Evolutionary conservation across 1,139 yeast genomes (phyloP).

Genomic region (Candida sp.): DNA sequence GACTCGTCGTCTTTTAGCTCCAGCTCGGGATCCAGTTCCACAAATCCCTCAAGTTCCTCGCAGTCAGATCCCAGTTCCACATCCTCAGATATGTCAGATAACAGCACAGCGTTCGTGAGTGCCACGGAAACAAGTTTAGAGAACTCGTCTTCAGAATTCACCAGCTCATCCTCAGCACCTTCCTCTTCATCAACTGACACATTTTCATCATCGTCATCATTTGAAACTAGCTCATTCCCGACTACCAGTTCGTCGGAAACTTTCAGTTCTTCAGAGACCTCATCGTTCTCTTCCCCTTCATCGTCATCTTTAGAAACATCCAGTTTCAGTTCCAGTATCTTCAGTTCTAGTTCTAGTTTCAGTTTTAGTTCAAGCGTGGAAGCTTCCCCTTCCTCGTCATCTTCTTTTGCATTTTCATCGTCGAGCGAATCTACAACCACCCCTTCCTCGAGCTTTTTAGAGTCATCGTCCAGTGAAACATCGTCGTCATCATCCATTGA

Average conservation of each 20-base stretch:
- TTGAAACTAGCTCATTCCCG: neutral
- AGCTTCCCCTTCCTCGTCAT: slow-evolving; percentile 13
- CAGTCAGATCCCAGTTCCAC: no score
- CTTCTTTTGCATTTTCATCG: slow-evolving; percentile 8
- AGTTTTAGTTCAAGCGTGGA: slow-evolving; percentile 11
- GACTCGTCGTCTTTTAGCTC: neutral
- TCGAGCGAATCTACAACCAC: slow-evolving; percentile 4
- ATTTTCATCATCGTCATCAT: neutral
- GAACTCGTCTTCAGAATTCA: neutral
- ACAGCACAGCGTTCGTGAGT: neutral
- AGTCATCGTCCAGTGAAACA: slow-evolving; percentile 5
- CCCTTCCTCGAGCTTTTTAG: neutral
- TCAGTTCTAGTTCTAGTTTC: slow-evolving; percentile 7
- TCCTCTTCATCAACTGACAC: neutral
- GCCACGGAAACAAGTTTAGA: neutral
- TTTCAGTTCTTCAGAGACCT: neutral
- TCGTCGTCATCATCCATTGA: slow-evolving; percentile 8
- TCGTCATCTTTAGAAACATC: slow-evolving; percentile 2
- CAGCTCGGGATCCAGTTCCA: neutral
- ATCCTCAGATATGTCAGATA: slow-evolving; percentile 5
- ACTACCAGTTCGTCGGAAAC: neutral
- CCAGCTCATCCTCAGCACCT: neutral
- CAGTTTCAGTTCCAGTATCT: slow-evolving; percentile 4
- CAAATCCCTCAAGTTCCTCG: neutral
- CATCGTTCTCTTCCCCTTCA: slow-evolving; percentile 5